Evolutionary conservation across 495 filamentous ascomycete genomes (phyloP).

Genomic region (Podospora pseudocomata): DNA sequence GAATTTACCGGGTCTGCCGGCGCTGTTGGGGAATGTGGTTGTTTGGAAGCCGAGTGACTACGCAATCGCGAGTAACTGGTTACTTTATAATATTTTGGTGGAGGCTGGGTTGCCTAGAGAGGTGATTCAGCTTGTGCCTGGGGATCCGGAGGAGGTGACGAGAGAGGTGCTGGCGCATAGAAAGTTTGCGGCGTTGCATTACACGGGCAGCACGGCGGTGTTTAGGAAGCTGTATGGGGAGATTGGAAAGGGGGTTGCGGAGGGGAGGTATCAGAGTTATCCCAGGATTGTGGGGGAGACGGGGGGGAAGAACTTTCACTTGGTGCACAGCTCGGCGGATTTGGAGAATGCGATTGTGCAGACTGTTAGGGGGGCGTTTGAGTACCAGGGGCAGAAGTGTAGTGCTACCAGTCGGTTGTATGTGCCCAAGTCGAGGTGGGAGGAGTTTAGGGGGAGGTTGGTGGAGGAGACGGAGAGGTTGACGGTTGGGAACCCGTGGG

Average conservation of each 20-base stretch:
- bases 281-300: constrained; percentile 84
- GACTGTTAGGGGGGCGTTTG: constrained; percentile 82
- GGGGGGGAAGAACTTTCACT: constrained; percentile 89
- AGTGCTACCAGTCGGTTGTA: constrained; percentile 76
- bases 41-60: constrained; percentile 85
- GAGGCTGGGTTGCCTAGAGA: constrained; percentile 77
- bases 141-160: constrained; percentile 71
- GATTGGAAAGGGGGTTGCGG: constrained; percentile 65
- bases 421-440: constrained; percentile 66
- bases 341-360: constrained; percentile 71
- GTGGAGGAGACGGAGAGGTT: constrained; percentile 63
- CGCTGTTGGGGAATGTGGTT: constrained; percentile 80
- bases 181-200: constrained; percentile 74
- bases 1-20: constrained; percentile 69
- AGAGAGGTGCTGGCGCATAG: constrained; percentile 61
- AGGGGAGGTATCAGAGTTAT: constrained; percentile 67
- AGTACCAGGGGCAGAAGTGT: constrained; percentile 90
- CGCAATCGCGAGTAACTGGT: constrained; percentile 67
- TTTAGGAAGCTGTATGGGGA: constrained; percentile 71
- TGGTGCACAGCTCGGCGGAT: constrained; percentile 72
- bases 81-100: constrained; percentile 81
- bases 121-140: constrained; percentile 81
- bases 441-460: constrained; percentile 59
- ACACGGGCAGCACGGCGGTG: constrained; percentile 75
- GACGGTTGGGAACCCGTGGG: constrained; percentile 63